A percentile compares a stretch with the other conserved stretches of the same genome.
Evolutionary conservation across 768 basidiomycete species (phyloP).

Genomic region (Amanita exitialis): DNA sequence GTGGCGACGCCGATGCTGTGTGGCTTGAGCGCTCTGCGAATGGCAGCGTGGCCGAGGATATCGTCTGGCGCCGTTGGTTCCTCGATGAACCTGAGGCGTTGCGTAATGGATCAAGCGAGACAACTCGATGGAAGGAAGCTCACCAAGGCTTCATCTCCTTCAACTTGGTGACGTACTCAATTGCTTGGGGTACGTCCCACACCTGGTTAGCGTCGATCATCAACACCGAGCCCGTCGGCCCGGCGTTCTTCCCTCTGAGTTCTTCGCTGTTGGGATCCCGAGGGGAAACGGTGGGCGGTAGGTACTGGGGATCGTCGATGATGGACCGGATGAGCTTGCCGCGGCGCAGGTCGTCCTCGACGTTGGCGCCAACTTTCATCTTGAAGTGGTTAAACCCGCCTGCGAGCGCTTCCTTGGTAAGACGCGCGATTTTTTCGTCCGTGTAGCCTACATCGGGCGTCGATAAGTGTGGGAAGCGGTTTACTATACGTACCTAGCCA

Average conservation of each 20-base stretch:
- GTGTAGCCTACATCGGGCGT: conserved; percentile 50
- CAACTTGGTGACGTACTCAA: conserved; percentile 81
- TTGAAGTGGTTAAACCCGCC: conserved; percentile 98
- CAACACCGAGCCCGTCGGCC: conserved; percentile 86
- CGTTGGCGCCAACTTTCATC: conserved; percentile 92
- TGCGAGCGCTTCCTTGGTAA: conserved; percentile 79
- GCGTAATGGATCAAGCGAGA: neutral
- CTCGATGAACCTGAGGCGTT: conserved; percentile 68
- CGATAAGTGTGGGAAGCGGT: neutral
- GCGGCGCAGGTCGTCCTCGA: conserved; percentile 75
- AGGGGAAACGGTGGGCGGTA: conserved; percentile 47
- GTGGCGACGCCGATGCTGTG: conserved; percentile 86
- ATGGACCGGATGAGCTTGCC: conserved; percentile 87
- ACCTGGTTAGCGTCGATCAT: conserved; percentile 99
- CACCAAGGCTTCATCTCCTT: conserved; percentile 82
- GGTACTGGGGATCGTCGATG: conserved; percentile 85
- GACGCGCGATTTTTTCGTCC: conserved; percentile 81
- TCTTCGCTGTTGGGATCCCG: conserved; percentile 53
- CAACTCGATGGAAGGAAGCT: conserved; percentile 6
- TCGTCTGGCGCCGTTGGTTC: conserved; percentile 92
- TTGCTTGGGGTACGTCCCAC: conserved; percentile 89
- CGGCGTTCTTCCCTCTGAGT: conserved; percentile 84
- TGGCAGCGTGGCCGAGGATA: conserved; percentile 74
- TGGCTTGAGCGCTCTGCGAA: conserved; percentile 69
- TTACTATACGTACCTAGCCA: conserved; percentile 56